These are phyloP conservation scores for Pyricularia sp. DNA, from an alignment of 2,329 filamentous ascomycete genomes.

Conservation along the genomic window DNA sequence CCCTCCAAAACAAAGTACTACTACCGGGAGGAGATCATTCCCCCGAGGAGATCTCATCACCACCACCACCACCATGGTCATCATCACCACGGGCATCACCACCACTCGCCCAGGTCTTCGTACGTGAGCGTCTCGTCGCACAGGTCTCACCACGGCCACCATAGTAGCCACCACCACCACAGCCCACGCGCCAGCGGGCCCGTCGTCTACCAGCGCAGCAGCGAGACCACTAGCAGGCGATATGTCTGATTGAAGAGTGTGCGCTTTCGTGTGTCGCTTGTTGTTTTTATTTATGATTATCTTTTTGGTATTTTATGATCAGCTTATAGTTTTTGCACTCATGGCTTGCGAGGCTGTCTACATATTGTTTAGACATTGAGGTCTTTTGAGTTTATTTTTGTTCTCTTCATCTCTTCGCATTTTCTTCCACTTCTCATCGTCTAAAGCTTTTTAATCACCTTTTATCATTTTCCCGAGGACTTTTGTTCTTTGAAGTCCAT, in stretches of 20 bases:
- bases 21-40: slow-evolving; percentile 41
- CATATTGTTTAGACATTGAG: neutral
- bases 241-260: slow-evolving; percentile 10
- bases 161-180: slow-evolving; percentile 13
- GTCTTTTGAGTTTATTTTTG: neutral
- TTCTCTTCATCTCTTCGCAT: neutral
- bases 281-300: neutral
- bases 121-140: slow-evolving; percentile 22
- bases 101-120: slow-evolving; percentile 8
- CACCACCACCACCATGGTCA: slow-evolving; percentile 20
- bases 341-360: neutral
- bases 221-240: slow-evolving; percentile 23
- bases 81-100: slow-evolving; percentile 21
- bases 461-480: neutral
- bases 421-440: too few species aligned
- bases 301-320: neutral
- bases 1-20: slow-evolving; percentile 36
- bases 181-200: slow-evolving; percentile 23
- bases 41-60: slow-evolving; percentile 18
- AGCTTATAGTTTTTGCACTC: neutral
- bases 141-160: slow-evolving; percentile 18
- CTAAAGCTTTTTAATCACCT: neutral
- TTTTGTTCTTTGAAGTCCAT: neutral
- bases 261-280: neutral
- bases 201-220: slow-evolving; percentile 28